Percentiles rank a stretch among this genome's conserved stretches.
Evolutionary conservation across 83 land plant species (phyloP).

Genomic region (Picea mariana): DNA sequence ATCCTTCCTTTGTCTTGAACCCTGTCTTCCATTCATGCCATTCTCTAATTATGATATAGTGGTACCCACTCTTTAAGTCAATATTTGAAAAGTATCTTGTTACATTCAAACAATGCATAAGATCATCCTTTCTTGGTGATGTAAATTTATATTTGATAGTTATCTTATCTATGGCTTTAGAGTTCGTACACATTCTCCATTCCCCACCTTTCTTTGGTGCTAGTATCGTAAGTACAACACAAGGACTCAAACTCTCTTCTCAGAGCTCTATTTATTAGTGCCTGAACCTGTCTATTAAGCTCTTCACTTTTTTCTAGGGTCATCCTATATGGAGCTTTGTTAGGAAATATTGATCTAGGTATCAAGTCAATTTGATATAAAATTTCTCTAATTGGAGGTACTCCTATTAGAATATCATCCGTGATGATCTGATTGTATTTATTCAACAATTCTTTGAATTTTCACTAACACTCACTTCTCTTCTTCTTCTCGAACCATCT

Average conservation of each 20-base stretch:
- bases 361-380: no score
- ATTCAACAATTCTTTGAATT: no score
- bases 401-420: no score
- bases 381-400: no score
- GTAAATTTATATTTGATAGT: background rate
- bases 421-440: no score
- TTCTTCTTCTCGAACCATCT: no score
- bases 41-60: background rate
- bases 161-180: background rate
- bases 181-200: background rate
- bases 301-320: no score
- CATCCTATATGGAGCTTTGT: no score
- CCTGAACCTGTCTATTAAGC: no score
- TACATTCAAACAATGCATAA: background rate
- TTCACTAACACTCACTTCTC: no score
- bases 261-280: no score
- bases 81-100: background rate
- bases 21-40: background rate
- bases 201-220: background rate
- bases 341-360: no score
- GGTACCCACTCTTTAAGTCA: background rate
- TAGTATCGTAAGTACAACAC: background rate
- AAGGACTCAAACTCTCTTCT: background rate
- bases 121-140: background rate
- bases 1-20: background rate